Evolutionary conservation across 495 filamentous ascomycete genomes (phyloP).

Genomic region (Corynascus novoguineensis): DNA sequence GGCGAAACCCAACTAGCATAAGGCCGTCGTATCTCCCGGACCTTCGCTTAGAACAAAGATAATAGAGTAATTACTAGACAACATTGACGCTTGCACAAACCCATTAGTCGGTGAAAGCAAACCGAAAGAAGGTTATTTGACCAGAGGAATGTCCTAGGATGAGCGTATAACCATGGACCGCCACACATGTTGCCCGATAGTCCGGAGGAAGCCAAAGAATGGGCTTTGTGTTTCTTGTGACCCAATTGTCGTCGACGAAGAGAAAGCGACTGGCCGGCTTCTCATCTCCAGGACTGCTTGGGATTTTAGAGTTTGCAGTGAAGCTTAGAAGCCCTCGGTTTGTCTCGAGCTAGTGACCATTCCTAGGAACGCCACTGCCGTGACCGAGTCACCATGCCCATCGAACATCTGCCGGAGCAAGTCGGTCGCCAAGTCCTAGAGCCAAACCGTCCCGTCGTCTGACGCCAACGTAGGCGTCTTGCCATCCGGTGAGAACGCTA

Average conservation of each 20-base stretch:
- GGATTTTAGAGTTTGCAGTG: not conserved
- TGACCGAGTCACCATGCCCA: not conserved
- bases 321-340: not conserved
- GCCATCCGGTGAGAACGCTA: too few relatives aligned
- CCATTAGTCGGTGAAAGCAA: slow-evolving; percentile 1
- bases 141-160: not conserved
- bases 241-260: not conserved
- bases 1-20: not conserved
- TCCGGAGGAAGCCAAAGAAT: not conserved
- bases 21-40: not conserved
- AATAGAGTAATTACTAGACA: not conserved
- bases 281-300: not conserved
- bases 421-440: not conserved
- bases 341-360: not conserved
- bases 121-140: not conserved
- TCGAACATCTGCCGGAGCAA: not conserved
- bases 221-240: not conserved
- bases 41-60: not conserved
- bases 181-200: slow-evolving; percentile 1
- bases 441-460: not conserved
- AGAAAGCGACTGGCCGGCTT: not conserved
- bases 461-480: too few relatives aligned
- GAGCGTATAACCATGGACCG: slow-evolving; percentile 1
- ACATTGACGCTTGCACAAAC: not conserved
- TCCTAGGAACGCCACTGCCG: not conserved